A percentile compares a stretch with the other conserved stretches of the same genome.
These are phyloP conservation scores for Xylaria scruposa DNA, from an alignment of 495 filamentous ascomycete species.

Conservation along the genomic window DNA sequence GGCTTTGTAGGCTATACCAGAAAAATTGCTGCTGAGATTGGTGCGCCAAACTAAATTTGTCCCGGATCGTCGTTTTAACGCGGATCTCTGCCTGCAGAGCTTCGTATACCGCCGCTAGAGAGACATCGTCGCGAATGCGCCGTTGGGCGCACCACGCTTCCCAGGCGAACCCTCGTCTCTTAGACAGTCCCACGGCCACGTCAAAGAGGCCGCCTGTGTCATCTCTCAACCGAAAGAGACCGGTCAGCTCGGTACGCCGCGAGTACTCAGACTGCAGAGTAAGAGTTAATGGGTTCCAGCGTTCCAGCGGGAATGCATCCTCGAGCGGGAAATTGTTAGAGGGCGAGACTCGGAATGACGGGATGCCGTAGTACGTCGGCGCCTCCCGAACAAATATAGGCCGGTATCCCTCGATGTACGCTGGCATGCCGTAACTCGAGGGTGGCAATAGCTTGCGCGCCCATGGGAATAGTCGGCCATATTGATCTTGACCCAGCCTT, in stretches of 20 bases:
- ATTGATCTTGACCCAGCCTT: not conserved
- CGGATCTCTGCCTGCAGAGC: not conserved
- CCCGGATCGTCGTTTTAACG: not conserved
- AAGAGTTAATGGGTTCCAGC: constrained; percentile 3
- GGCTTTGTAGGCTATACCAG: constrained; percentile 1
- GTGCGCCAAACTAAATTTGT: not conserved
- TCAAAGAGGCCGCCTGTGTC: not conserved
- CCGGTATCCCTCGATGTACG: not conserved
- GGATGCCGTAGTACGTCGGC: not conserved
- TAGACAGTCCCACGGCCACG: not conserved
- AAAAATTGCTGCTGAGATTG: not conserved
- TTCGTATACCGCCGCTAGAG: not conserved
- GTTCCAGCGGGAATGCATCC: constrained; percentile 8
- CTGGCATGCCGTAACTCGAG: not conserved
- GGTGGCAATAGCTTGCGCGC: not conserved
- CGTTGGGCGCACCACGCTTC: not conserved
- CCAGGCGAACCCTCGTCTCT: not conserved
- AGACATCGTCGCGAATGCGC: not conserved
- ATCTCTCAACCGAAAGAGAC: not conserved
- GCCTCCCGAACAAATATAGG: constrained; percentile 1
- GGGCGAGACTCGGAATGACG: constrained; percentile 5
- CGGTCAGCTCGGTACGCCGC: not conserved
- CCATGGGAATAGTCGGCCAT: not conserved
- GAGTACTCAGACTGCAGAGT: constrained; percentile 1
- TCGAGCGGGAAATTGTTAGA: not conserved